Base-by-base conservation (phyloP, 805 yeast genomes). In the Kuraishia hungarica region DNA sequence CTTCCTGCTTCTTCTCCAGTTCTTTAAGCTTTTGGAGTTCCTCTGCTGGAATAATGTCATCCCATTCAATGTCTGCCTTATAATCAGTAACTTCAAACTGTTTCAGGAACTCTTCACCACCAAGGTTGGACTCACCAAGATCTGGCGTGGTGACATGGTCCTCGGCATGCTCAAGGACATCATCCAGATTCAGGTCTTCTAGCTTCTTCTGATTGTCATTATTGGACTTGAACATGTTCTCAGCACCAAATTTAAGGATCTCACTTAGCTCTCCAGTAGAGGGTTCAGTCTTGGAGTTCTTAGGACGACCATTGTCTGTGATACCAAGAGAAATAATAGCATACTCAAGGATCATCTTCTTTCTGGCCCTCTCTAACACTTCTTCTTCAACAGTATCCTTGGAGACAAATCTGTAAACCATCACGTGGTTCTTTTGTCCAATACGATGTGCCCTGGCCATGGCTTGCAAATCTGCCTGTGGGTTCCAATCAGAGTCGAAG, bases 381-480 rank as follows among this genome's bases (percentile, higher is more conserved):
- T 94, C 97, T 70, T 94, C 99, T 70, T 94, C 99, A 15, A 94
- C 97, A 0, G 99, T 94, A 64, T 94, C 99, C 64, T 94, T 94
- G 56, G 97, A 87, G n/a, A 94, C 98, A 73, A 94, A 89, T 67
- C 99, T 78, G 68, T 94, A 94, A 19, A 94, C 98, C 84, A 90
- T 89, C 43, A 94, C 99, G 71, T 94, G 99, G 64, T 89, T 91
- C 71, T 92, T 94, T 70, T 94, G 99, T n/a, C 99, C 99, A 67
- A 94, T 94, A 76, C 99, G 85, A 73, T 94, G 99, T 2, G 99
- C 99, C 72, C 99, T 84, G 0, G 99, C 99, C 99, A 94, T 94
- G 1, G 99, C 99, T 72, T 94, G 99, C 64, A 94, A 76, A 78
- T 94, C 99, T 0, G 99, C 99, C 70, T 94, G 99, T 0, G 99